Conservation (phyloP, 164 flowering plant species). For the Tetracentron sinense region DNA sequence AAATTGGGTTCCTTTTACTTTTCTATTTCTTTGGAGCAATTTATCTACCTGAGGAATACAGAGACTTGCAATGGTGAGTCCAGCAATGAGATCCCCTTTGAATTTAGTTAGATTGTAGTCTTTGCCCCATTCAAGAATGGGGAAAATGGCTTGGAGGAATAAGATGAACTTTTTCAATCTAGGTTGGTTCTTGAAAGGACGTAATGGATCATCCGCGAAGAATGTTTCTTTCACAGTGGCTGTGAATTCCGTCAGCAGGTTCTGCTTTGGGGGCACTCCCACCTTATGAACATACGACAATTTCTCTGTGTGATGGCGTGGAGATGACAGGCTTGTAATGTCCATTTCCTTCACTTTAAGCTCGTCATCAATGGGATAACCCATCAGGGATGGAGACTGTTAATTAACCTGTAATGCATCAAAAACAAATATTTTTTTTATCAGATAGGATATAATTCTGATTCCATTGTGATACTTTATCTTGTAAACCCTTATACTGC, state of each 20-base stretch:
- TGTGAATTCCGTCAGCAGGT: conserved; percentile 46
- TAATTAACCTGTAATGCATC: conserved; percentile 24
- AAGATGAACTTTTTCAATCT: conserved; percentile 47
- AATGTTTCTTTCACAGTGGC: conserved; percentile 55
- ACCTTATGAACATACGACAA: conserved; percentile 50
- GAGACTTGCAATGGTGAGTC: conserved; percentile 84
- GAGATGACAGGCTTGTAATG: conserved; percentile 32
- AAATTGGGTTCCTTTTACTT: not conserved
- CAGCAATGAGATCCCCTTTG: conserved; percentile 69
- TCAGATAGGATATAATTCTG: too few relatives aligned
- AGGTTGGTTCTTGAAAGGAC: conserved; percentile 66
- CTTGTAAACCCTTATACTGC: too few relatives aligned
- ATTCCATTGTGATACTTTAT: too few relatives aligned
- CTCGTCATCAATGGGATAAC: conserved; percentile 27
- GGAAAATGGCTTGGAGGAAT: conserved; percentile 61
- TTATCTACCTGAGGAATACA: conserved; percentile 77
- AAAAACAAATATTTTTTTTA: too few relatives aligned
- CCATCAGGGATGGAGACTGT: conserved; percentile 27
- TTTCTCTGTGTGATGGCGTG: conserved; percentile 16
- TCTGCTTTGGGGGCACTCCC: conserved; percentile 56
- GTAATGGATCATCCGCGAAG: conserved; percentile 73
- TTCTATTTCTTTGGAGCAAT: too few relatives aligned
- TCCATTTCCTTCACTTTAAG: conserved; percentile 37
- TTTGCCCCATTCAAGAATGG: conserved; percentile 67
- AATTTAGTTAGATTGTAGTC: conserved; percentile 47